Evolutionary conservation across 768 basidiomycete genomes (phyloP).

Genomic region (Suillus weaverae): DNA sequence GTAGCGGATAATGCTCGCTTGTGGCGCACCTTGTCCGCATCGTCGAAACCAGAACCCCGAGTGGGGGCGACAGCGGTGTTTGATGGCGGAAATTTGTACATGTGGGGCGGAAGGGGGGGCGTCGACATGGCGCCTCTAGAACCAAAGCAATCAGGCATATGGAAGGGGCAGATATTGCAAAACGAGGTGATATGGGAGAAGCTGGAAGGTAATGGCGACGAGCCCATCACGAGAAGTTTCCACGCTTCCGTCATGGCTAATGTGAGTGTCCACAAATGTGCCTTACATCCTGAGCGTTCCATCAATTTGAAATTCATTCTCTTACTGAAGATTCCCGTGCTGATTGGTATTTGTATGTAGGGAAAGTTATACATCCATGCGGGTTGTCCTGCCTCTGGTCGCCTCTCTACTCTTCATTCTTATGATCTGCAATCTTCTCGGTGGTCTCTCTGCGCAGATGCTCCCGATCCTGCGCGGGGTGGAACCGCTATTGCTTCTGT

Average conservation of each 20-base stretch:
- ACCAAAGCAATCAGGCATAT: slow-evolving; percentile 29
- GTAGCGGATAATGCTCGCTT: slow-evolving; percentile 8
- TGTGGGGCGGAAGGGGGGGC: slow-evolving; percentile 50
- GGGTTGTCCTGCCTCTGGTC: slow-evolving; percentile 39
- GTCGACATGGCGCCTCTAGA: slow-evolving; percentile 38
- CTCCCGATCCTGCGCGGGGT: slow-evolving; percentile 39
- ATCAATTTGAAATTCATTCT: background rate
- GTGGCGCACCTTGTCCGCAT: slow-evolving; percentile 28
- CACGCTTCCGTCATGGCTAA: slow-evolving; percentile 33
- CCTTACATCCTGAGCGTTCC: background rate
- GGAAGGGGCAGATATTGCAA: slow-evolving; percentile 20
- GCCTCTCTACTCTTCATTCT: slow-evolving; percentile 36
- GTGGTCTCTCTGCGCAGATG: slow-evolving; percentile 37
- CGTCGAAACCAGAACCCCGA: slow-evolving; percentile 17
- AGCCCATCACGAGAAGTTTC: slow-evolving; percentile 37
- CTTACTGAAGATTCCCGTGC: background rate
- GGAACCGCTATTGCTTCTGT: slow-evolving; percentile 40
- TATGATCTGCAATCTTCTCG: slow-evolving; percentile 27
- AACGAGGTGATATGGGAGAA: slow-evolving; percentile 30
- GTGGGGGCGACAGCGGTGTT: slow-evolving; percentile 24
- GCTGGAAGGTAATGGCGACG: slow-evolving; percentile 26
- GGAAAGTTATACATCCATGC: slow-evolving; percentile 40
- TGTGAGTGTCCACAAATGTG: slow-evolving; percentile 20
- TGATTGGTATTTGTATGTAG: slow-evolving; percentile 16
- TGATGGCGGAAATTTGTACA: slow-evolving; percentile 30